Percentiles rank a stretch among this genome's conserved stretches.
These are phyloP conservation scores for Mortierella sp. DNA, from an alignment of 371 early-diverging fungal genomes.

Conservation along the genomic window DNA sequence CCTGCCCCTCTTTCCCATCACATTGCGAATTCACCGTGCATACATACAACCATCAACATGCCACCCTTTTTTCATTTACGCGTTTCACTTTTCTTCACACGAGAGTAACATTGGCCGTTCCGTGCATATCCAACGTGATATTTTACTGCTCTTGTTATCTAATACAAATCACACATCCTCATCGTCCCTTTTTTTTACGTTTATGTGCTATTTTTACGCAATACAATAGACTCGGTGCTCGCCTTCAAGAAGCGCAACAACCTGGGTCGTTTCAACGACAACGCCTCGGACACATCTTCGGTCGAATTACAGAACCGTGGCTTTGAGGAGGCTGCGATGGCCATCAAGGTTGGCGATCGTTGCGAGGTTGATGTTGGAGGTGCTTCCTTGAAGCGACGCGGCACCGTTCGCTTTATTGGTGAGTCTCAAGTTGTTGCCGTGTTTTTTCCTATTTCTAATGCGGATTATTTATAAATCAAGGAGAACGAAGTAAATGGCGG, in stretches of 20 bases:
- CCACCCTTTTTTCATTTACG: background rate
- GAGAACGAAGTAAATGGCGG: too few species aligned
- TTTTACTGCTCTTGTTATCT: background rate
- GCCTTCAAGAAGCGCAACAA: conserved; percentile 93
- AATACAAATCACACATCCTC: background rate
- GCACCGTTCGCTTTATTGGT: conserved; percentile 88
- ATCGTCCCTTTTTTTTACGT: conserved; percentile 7
- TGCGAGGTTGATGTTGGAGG: conserved; percentile 82
- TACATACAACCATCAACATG: background rate
- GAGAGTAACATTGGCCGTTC: background rate
- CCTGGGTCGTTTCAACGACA: conserved; percentile 88
- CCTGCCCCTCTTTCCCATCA: background rate
- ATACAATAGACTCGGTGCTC: conserved; percentile 84
- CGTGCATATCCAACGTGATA: too few species aligned
- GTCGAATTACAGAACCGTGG: conserved; percentile 58
- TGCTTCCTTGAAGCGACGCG: conserved; percentile 72
- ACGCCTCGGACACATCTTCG: conserved; percentile 60
- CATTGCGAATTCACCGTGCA: background rate
- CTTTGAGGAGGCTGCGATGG: conserved; percentile 65
- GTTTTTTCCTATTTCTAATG: background rate
- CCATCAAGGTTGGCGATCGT: conserved; percentile 84
- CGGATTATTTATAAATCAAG: too few species aligned
- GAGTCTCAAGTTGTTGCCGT: conserved; percentile 21
- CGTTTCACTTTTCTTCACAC: background rate
- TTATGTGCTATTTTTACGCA: background rate